Evolutionary conservation across 345 rosid species (phyloP).

Genomic region (Camelina sativa): DNA sequence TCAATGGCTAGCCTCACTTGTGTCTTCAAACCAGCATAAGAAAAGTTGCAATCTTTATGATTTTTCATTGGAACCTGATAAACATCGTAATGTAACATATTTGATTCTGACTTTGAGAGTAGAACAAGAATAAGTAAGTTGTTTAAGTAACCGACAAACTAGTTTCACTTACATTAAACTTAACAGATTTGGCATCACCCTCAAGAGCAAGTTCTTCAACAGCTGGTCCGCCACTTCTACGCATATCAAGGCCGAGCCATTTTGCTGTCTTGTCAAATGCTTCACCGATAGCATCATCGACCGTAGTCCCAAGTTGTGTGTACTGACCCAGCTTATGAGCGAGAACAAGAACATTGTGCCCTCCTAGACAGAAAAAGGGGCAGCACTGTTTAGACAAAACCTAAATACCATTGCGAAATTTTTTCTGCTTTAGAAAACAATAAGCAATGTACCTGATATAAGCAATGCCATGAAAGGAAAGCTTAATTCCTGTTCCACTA

Average conservation of each 20-base stretch:
- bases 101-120: not conserved
- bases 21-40: constrained; percentile 96
- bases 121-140: not conserved
- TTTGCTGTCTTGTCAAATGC: constrained; percentile 95
- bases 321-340: constrained; percentile 89
- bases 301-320: constrained; percentile 85
- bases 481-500: constrained; percentile 68
- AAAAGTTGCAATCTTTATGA: constrained; percentile 92
- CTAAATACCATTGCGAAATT: constrained; percentile 4
- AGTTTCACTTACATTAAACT: constrained; percentile 63
- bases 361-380: constrained; percentile 53
- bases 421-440: not conserved
- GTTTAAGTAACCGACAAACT: not conserved
- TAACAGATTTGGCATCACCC: constrained; percentile 80
- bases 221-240: constrained; percentile 95
- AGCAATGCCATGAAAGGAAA: constrained; percentile 96
- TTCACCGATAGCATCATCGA: constrained; percentile 98
- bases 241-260: constrained; percentile 95
- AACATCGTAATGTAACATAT: constrained; percentile 20
- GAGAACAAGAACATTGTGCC: constrained; percentile 86
- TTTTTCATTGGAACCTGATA: constrained; percentile 83
- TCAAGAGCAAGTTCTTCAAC: constrained; percentile 87
- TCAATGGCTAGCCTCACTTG: constrained; percentile 93
- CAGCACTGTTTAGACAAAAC: not conserved
- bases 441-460: constrained; percentile 66